A percentile compares a stretch with the other conserved stretches of the same genome.
phyloP scores from a whole-genome alignment of 176 grass and related monocot genomes.

The Oryza glaberrima region DNA sequence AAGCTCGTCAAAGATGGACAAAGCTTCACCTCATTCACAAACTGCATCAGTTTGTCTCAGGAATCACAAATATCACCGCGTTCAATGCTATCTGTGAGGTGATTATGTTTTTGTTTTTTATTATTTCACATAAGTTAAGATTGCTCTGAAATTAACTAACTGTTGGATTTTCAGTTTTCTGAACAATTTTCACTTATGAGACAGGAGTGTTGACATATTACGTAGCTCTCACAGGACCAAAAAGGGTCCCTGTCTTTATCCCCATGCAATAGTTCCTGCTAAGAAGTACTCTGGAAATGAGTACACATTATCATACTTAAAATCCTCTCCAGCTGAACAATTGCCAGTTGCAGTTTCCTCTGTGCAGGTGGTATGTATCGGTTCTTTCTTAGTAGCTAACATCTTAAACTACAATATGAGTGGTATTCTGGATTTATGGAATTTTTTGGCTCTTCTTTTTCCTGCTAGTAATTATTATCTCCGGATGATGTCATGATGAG shows the following conservation, averaged over 20 bases:
- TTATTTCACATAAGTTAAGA: background rate
- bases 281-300: constrained; percentile 45
- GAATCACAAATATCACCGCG: constrained; percentile 17
- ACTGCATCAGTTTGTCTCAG: constrained; percentile 26
- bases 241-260: constrained; percentile 27
- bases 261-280: constrained; percentile 11
- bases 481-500: background rate
- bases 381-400: background rate
- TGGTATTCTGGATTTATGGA: background rate
- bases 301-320: background rate
- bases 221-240: constrained; percentile 15
- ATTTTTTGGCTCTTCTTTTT: background rate
- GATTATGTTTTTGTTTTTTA: background rate
- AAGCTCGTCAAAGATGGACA: constrained; percentile 35
- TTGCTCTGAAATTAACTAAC: background rate
- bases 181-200: constrained; percentile 11
- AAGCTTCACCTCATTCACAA: constrained; percentile 25
- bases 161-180: background rate
- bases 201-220: constrained; percentile 29
- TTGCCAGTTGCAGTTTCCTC: too few relatives aligned
- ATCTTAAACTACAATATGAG: constrained; percentile 1
- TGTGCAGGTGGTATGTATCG: constrained; percentile 14
- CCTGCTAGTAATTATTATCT: background rate
- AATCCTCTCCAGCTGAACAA: too few relatives aligned
- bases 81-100: constrained; percentile 41